phyloP scores from a whole-genome alignment of 805 yeast species.

The Lipomyces mesembrius region DNA sequence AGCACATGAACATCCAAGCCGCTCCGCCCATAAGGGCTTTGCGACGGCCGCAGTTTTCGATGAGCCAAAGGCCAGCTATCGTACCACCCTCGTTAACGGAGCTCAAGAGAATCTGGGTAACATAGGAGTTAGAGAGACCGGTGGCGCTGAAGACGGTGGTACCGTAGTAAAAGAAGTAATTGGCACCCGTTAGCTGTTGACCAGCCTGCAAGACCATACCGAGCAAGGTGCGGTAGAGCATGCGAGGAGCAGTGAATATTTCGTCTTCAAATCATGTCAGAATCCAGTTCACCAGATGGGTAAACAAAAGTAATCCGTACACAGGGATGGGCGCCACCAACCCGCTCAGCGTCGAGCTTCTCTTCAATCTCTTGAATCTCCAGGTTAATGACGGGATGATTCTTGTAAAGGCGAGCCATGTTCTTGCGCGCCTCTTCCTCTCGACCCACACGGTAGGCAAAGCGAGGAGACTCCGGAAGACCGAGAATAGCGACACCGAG shows the following conservation, averaged over 20 bases:
- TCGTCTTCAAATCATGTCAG: constrained; percentile 6
- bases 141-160: constrained; percentile 52
- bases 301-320: neutral
- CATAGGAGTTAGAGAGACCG: constrained; percentile 54
- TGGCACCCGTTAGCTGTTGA: constrained; percentile 48
- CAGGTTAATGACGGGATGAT: neutral
- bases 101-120: constrained; percentile 51
- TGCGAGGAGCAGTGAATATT: constrained; percentile 6
- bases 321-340: constrained; percentile 6
- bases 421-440: constrained; percentile 8
- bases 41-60: constrained; percentile 71
- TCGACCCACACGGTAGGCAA: constrained; percentile 7
- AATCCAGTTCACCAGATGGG: neutral
- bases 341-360: constrained; percentile 2
- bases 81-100: constrained; percentile 56
- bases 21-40: constrained; percentile 64
- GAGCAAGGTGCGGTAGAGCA: constrained; percentile 53
- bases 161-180: constrained; percentile 54
- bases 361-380: constrained; percentile 2
- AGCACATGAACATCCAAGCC: constrained; percentile 59
- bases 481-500: constrained; percentile 56
- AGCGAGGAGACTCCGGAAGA: constrained; percentile 55
- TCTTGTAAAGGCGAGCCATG: constrained; percentile 45
- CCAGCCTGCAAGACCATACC: constrained; percentile 57
- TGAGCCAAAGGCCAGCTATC: constrained; percentile 56